These are phyloP conservation scores for Fennellomyces sp. DNA, from an alignment of 371 early-diverging fungal species.

Conservation along the genomic window DNA sequence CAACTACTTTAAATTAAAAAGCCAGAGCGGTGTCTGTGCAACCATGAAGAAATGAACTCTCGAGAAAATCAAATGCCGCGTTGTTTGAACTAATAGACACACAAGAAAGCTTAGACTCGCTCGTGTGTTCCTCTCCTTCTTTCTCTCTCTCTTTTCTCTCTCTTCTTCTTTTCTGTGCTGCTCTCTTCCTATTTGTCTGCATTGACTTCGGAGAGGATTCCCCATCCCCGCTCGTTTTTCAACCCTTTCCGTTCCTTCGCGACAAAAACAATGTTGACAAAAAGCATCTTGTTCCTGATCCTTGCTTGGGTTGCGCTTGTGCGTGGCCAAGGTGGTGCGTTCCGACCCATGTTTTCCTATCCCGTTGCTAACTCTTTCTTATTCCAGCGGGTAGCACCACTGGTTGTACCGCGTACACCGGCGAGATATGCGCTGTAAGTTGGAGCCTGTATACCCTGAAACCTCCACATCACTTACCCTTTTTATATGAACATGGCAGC, in stretches of 20 bases:
- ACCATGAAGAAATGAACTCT: not conserved
- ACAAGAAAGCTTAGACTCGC: not conserved
- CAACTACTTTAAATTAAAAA: slow-evolving; percentile 1
- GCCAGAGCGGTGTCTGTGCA: not conserved
- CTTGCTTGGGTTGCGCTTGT: no score
- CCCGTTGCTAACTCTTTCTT: no score
- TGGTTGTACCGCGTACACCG: slow-evolving; percentile 10
- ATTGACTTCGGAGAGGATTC: no score
- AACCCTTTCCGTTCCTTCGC: not conserved
- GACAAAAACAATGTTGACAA: not conserved
- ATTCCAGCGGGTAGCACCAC: not conserved
- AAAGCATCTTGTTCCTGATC: not conserved
- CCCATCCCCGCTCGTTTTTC: not conserved
- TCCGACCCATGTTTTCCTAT: not conserved
- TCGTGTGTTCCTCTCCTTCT: not conserved
- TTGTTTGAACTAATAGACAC: not conserved
- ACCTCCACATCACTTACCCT: not conserved
- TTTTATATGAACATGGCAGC: slow-evolving; percentile 14
- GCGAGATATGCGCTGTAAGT: slow-evolving; percentile 15
- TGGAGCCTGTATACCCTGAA: not conserved
- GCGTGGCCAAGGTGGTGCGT: not conserved
- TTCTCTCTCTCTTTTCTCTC: not conserved
- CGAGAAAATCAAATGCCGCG: slow-evolving; percentile 3
- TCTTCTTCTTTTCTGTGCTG: not conserved
- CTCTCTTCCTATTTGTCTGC: slow-evolving; percentile 2